Evolutionary conservation across 2,329 filamentous ascomycete species (phyloP).

Genomic region (Tetracladium maxilliforme): DNA sequence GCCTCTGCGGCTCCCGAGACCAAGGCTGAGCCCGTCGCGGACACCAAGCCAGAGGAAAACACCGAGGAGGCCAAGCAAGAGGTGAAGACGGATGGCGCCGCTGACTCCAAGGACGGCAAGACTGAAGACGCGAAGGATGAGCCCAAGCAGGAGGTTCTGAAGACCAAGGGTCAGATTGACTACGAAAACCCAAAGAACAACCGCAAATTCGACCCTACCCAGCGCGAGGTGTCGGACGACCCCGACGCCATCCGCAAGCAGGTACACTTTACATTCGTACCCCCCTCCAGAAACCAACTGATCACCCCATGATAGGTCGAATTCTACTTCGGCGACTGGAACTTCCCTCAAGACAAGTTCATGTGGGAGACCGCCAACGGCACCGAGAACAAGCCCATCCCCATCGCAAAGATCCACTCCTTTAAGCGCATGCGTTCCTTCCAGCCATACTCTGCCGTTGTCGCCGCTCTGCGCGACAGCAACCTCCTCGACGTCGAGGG

Average conservation of each 20-base stretch:
- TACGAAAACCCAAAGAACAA: conserved; percentile 21
- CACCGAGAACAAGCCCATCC: conserved; percentile 65
- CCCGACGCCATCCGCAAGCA: conserved; percentile 53
- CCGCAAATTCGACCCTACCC: conserved; percentile 40
- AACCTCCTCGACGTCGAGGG: conserved; percentile 59
- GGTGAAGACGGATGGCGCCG: conserved; percentile 4
- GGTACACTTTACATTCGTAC: conserved; percentile 19
- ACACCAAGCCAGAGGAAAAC: conserved; percentile 1
- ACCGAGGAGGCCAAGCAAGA: conserved; percentile 3
- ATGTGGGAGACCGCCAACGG: conserved; percentile 69
- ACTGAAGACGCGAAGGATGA: conserved; percentile 2
- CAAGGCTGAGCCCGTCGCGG: conserved; percentile 6
- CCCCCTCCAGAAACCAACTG: conserved; percentile 3
- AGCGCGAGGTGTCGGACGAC: conserved; percentile 41
- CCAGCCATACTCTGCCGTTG: conserved; percentile 71
- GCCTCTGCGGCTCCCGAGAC: conserved; percentile 5
- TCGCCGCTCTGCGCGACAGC: conserved; percentile 71
- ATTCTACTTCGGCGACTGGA: conserved; percentile 90
- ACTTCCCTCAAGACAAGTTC: conserved; percentile 79
- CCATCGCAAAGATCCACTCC: conserved; percentile 60
- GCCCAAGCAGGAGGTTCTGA: conserved; percentile 8
- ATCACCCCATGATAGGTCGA: conserved; percentile 47
- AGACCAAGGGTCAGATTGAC: conserved; percentile 10
- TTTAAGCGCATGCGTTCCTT: conserved; percentile 98
- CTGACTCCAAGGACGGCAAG: conserved; percentile 4